phyloP scores from a whole-genome alignment of 169 alveolate species.

The Ichthyophthirius multifiliis region DNA sequence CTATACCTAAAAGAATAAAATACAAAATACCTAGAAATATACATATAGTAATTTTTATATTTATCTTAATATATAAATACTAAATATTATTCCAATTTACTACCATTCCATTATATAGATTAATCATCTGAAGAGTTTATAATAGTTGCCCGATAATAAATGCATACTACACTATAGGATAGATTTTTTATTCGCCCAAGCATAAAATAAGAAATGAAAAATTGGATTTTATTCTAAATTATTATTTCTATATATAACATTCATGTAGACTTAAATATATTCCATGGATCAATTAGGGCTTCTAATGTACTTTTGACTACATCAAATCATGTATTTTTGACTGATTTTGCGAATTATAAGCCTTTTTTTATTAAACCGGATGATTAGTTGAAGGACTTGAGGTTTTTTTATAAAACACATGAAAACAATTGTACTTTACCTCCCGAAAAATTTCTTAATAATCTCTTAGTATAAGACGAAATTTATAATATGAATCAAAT shows the following conservation, averaged over 20 bases:
- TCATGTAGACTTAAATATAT: not conserved
- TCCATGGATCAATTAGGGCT: conserved; percentile 27
- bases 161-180: not conserved
- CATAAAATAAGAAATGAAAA: not conserved
- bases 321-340: conserved; percentile 11
- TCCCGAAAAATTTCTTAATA: conserved; percentile 33
- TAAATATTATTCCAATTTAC: not conserved
- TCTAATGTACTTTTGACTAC: conserved; percentile 23
- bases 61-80: not conserved
- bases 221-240: conserved; percentile 12
- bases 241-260: not conserved
- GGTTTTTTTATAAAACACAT: conserved; percentile 9
- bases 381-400: conserved; percentile 1
- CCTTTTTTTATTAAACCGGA: conserved; percentile 22
- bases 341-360: conserved; percentile 37
- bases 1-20: conserved; percentile 5
- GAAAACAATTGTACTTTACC: conserved; percentile 17
- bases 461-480: not conserved
- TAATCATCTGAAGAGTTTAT: not conserved
- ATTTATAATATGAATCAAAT: not conserved
- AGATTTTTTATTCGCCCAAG: not conserved
- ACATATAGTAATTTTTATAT: not conserved
- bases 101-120: not conserved
- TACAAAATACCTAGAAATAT: not conserved
- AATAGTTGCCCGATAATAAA: not conserved